Base-by-base conservation (phyloP, 2,329 filamentous ascomycete genomes). In the Cladosporium oxysporum region DNA sequence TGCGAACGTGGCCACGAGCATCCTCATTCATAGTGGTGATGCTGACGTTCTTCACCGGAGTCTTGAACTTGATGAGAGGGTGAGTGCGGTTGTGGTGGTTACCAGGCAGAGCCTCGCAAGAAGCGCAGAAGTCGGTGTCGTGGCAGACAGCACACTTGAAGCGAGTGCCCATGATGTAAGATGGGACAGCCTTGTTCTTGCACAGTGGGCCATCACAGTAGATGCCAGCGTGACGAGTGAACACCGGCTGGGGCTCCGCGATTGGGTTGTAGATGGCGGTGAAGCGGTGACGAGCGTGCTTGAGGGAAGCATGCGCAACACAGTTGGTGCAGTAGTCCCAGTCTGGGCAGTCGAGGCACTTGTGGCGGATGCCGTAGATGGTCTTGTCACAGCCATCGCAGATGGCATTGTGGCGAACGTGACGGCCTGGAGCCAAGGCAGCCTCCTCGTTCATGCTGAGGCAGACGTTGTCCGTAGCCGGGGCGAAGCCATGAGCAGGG, bases 111-210 rank as follows among this genome's bases (percentile, higher is more conserved):
- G 94, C 92, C 81, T 99, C 96, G 81, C 95, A 99, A 75, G 87
- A 91, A 75, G 91, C 92, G 77, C 95, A 99, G 82, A 97, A 97
- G 79, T 99, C 95, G 37, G 90, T 90, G 77, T 99, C 93, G 75
- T 96, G 85, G 83, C 95, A 99, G 65, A 99, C 90, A 62, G 94
- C 92, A 76, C 95, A 99, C 87, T 99, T 99, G 86, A 95, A 99
- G 69, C 95, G 91, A 67, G 90, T 86, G 61, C 95, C 96, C 63
- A 85, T 84, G 73, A 99, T 97, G 82, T 87, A 83, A 75, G 83
- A 76, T 76, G 84, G 76, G 71, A 79, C 71, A 73, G 83, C 72
- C 79, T 83, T 82, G 73, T 82, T 80, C 58, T 58, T 66, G 85
- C 95, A 99, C 52, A 97, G 85, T 28, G 93, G 93, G 0, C 95